Evolutionary conservation across 164 flowering plant genomes (phyloP), one percentile per base, ranked within the genome.

Genomic region (Tinospora cordifolia): DNA sequence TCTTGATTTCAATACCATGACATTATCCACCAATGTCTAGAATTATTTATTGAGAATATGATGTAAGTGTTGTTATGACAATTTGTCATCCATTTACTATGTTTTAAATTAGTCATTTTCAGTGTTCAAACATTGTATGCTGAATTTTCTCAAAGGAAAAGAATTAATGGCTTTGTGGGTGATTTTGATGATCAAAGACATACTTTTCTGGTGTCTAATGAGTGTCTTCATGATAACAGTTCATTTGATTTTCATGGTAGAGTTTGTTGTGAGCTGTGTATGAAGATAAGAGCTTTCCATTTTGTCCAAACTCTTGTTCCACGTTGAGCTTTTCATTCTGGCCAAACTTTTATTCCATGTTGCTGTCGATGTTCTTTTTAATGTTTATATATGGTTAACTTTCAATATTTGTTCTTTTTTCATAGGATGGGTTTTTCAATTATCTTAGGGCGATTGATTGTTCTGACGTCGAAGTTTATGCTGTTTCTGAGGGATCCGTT

Each of bases 381-480:
- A 7, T 30, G 27, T 2, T 62, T 34, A 26, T 51, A 24, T 36
- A 14, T 67, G 66, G n/a, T 67, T 67, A 19, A 67, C 67, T 62
- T 39, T 70, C 46, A 65, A 41, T 54, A 30, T 36, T 57, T 71
- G 36, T 68, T 69, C 21, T 68, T 47, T 30, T 68, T 47, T 39
- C 62, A 64, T 38, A 95, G 99, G 94, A 87, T 79, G 93, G 84
- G 44, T 95, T 92, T 81, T 90, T 71, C 63, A 81, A 90, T 66
- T 95, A 92, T 79, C 99, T 95, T 75, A 79, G 92, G 77, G 92
- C 81, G 46, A 36, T 92, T 19, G 89, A 95, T 76, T 92, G 99
- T 77, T 90, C 98, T 59, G 93, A 87, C 72, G 87, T 95, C 76
- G 97, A 91, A 84, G 91, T 95, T 62, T 84, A 88, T 85, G 84